Base-by-base conservation (phyloP, 2,329 filamentous ascomycete species). In the Calonectria pteridis region DNA sequence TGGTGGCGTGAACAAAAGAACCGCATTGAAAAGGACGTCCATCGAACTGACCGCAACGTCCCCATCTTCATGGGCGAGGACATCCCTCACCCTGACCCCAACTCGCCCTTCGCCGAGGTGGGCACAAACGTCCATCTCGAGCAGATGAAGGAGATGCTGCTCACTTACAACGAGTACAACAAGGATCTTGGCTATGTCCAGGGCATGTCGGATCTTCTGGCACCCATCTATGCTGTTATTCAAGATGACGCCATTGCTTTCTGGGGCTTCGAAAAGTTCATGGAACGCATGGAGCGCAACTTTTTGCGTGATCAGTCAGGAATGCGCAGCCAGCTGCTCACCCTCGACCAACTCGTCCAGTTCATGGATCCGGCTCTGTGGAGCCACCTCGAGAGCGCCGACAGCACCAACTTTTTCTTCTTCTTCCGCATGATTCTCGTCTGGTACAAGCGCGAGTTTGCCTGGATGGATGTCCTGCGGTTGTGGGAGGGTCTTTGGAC, bases 341-440 rank as follows among this genome's bases (percentile, higher is more conserved):
- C 96, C 0, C 91, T 99, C 4, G 96, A 99, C 82, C 95, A 99
- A 77, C 92, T 99, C 0, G 95, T 98, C 16, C 95, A 98, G 82
- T 94, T 99, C 71, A 96, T 99, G 92, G 97, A 99, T 78, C 97
- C 97, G 0, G 94, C 95, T 82, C 91, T 99, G 10, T 98, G 98
- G 85, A 89, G 94, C 2, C 97, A 99, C 80, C 91, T 99, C 0
- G 92, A 98, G 83, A 93, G 91, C 20, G 94, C 96, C 26, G 97
- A 99, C 81, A 97, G 94, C 81, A 99, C 97, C 29, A 99, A 99
- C 84, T 99, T 99, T 85, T 99, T 99, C 86, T 99, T 99, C 88
- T 98, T 99, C 88, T 99, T 98, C 91, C 94, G 97, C 73, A 98
- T 98, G 97, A 89, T 99, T 40, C 89, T 99, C 1, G 97, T 99